A percentile compares a stretch with the other conserved stretches of the same genome.
Conservation (phyloP, 192 early-diverging fungal species). For the Pilaira anomala region DNA sequence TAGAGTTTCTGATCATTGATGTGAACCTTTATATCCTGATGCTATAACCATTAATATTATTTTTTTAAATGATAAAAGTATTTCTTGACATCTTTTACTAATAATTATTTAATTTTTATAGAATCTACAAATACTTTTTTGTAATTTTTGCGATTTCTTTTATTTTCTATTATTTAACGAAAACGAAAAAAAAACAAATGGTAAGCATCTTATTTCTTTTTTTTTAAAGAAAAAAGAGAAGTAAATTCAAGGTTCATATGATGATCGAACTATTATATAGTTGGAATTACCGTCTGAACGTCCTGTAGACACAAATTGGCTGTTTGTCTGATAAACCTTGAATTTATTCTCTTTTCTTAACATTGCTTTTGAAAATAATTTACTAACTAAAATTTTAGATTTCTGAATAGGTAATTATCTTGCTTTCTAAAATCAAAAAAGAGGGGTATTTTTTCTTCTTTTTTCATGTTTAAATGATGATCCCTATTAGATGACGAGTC, state of each 20-base stretch:
- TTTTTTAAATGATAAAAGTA: background rate
- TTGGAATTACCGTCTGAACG: slow-evolving; percentile 37
- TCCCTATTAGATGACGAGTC: slow-evolving; percentile 75
- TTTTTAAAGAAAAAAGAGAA: background rate
- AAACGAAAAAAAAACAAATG: background rate
- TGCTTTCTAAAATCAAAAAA: too few relatives aligned
- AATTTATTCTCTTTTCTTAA: background rate
- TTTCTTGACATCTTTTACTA: background rate
- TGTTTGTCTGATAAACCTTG: slow-evolving; percentile 23
- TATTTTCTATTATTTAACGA: background rate
- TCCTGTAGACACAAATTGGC: slow-evolving; percentile 25
- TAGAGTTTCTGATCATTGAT: slow-evolving; percentile 35
- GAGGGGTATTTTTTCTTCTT: background rate
- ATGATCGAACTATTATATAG: slow-evolving; percentile 29
- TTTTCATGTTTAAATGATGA: slow-evolving; percentile 53
- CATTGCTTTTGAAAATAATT: background rate
- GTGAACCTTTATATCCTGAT: slow-evolving; percentile 28
- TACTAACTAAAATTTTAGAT: slow-evolving; percentile 2
- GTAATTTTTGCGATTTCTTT: background rate
- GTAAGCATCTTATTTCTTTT: background rate
- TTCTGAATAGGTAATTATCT: background rate
- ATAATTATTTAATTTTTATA: background rate
- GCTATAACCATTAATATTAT: slow-evolving; percentile 19
- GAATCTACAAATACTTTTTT: background rate
- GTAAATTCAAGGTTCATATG: background rate